These are phyloP conservation scores for Mycena alexandri DNA, from an alignment of 768 basidiomycete genomes.

Conservation along the genomic window DNA sequence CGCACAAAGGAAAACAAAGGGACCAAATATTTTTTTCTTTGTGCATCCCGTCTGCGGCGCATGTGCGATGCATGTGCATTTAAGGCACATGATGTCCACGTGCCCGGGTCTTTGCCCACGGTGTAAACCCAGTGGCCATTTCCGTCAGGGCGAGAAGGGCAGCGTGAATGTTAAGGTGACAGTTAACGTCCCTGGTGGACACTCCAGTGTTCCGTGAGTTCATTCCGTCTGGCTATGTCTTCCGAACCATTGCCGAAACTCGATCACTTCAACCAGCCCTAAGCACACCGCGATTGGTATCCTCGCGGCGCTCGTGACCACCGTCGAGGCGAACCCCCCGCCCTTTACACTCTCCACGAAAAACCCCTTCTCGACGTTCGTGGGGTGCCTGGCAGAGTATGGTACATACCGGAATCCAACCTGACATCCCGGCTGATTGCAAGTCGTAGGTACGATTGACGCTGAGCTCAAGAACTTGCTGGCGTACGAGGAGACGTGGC, in stretches of 20 bases:
- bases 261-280: slow-evolving; percentile 45
- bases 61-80: no score
- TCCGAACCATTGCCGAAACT: not conserved
- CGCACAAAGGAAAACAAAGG: no score
- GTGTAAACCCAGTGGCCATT: no score
- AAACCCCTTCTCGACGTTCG: slow-evolving; percentile 28
- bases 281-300: slow-evolving; percentile 70
- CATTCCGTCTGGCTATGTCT: not conserved
- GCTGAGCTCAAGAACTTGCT: not conserved
- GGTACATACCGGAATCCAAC: slow-evolving; percentile 2
- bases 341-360: slow-evolving; percentile 42
- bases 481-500: slow-evolving; percentile 26
- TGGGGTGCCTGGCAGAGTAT: slow-evolving; percentile 16
- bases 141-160: slow-evolving; percentile 24
- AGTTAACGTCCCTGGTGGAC: slow-evolving; percentile 68
- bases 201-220: slow-evolving; percentile 65
- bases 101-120: no score
- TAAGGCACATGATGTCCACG: no score
- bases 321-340: slow-evolving; percentile 59
- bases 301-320: slow-evolving; percentile 61
- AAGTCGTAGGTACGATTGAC: slow-evolving; percentile 20
- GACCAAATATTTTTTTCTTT: no score
- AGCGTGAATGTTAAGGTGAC: slow-evolving; percentile 49
- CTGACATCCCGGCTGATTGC: no score
- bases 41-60: no score